phyloP scores from a whole-genome alignment of 257 asterid species.

The Ajuga chamaepitys region DNA sequence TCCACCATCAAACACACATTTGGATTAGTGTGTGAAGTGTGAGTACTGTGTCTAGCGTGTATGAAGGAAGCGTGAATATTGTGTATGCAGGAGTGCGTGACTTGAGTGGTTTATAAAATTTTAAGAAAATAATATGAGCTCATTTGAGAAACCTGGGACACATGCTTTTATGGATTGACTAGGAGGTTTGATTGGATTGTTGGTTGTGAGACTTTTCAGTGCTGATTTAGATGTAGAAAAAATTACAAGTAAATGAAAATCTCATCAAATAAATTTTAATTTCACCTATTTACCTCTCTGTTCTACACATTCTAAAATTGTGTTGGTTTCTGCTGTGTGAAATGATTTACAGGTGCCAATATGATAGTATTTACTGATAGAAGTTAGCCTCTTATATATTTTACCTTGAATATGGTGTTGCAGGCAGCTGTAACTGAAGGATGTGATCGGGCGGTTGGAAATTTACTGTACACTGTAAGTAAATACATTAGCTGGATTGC shows the following conservation, averaged over 20 bases:
- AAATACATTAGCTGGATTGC: not conserved
- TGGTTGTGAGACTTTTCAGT: not conserved
- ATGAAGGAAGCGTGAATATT: no score
- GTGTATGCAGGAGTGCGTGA: no score
- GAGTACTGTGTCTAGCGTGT: no score
- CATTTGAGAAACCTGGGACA: not conserved
- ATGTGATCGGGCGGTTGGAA: constrained; percentile 77
- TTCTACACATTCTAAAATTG: not conserved
- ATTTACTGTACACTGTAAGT: constrained; percentile 74
- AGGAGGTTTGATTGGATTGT: not conserved
- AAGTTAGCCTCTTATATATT: not conserved
- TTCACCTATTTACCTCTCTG: not conserved
- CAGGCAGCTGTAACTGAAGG: constrained; percentile 80
- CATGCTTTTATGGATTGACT: not conserved
- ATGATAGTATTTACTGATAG: not conserved
- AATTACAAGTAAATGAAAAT: not conserved
- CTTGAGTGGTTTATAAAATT: no score
- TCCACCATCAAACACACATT: no score
- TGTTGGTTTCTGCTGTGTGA: not conserved
- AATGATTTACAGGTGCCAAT: not conserved
- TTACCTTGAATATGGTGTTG: constrained; percentile 12
- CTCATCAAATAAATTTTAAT: not conserved
- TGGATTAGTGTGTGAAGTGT: no score
- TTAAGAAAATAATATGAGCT: not conserved
- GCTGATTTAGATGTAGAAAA: not conserved